These are phyloP conservation scores for Zelopaecilomyces penicillatus DNA, from an alignment of 2,329 filamentous ascomycete genomes.

Conservation along the genomic window DNA sequence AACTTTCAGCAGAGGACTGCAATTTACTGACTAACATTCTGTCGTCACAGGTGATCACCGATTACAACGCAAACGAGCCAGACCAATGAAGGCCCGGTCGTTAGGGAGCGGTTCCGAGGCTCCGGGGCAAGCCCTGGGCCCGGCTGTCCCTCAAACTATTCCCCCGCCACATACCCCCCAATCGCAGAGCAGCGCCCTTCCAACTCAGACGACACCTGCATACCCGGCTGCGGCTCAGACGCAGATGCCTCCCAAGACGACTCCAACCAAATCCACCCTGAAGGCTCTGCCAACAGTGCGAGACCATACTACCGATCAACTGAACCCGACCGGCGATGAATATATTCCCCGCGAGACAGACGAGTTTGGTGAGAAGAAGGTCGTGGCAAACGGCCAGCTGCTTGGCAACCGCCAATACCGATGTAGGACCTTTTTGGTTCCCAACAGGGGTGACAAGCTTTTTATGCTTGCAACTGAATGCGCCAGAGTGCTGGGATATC, in stretches of 20 bases:
- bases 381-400: constrained; percentile 72
- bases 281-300: constrained; percentile 93
- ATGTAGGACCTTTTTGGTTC: constrained; percentile 88
- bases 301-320: constrained; percentile 94
- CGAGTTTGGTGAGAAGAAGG: constrained; percentile 90
- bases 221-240: constrained; percentile 29
- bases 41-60: constrained; percentile 36
- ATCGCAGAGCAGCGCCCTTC: constrained; percentile 38
- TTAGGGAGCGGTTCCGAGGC: constrained; percentile 47
- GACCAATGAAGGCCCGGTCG: constrained; percentile 52
- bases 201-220: constrained; percentile 32
- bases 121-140: constrained; percentile 44
- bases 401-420: constrained; percentile 79
- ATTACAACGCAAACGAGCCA: constrained; percentile 46
- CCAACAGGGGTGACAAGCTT: constrained; percentile 81
- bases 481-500: constrained; percentile 83
- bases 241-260: constrained; percentile 63
- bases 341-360: constrained; percentile 92
- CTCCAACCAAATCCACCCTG: constrained; percentile 73
- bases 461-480: constrained; percentile 99
- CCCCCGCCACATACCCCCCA: constrained; percentile 49
- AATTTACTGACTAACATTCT: constrained; percentile 21
- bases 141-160: constrained; percentile 29
- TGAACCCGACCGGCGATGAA: constrained; percentile 82
- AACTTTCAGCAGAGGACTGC: background rate